Percentiles rank a stretch among this genome's conserved stretches.
Conservation (phyloP, 1,284 basidiomycete genomes). For the Apiotrichum mycotoxinovorans region DNA sequence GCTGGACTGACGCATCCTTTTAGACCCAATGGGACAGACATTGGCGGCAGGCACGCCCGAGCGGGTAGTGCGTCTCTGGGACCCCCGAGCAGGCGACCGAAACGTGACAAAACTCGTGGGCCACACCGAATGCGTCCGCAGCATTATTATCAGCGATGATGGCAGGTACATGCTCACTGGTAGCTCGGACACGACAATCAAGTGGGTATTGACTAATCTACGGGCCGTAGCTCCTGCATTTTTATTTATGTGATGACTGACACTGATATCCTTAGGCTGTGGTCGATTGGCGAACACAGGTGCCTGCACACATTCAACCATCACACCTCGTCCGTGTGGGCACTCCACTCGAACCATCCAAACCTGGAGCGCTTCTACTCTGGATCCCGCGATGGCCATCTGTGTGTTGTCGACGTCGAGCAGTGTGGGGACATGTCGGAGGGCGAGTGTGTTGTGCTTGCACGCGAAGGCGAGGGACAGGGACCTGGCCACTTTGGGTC, state of each 20-base stretch:
- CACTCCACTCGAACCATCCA: conserved; percentile 80
- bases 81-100: conserved; percentile 67
- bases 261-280: conserved; percentile 64
- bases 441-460: conserved; percentile 82
- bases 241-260: background rate
- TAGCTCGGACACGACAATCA: conserved; percentile 72
- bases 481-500: conserved; percentile 33
- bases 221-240: too few species aligned
- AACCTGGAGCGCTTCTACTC: conserved; percentile 91
- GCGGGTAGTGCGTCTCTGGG: conserved; percentile 84
- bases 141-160: conserved; percentile 83
- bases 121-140: conserved; percentile 93
- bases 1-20: background rate
- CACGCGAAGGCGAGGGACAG: conserved; percentile 57
- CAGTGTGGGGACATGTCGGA: conserved; percentile 73
- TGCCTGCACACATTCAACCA: conserved; percentile 95
- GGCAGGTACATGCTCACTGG: conserved; percentile 85
- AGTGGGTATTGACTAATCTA: conserved; percentile 24
- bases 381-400: conserved; percentile 82
- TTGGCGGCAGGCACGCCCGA: conserved; percentile 90
- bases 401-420: conserved; percentile 87
- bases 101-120: conserved; percentile 72
- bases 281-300: conserved; percentile 84
- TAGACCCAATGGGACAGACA: conserved; percentile 70
- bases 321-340: conserved; percentile 94